These are phyloP conservation scores for Vanrija sp. DNA, from an alignment of 1,284 basidiomycete genomes.

Conservation along the genomic window DNA sequence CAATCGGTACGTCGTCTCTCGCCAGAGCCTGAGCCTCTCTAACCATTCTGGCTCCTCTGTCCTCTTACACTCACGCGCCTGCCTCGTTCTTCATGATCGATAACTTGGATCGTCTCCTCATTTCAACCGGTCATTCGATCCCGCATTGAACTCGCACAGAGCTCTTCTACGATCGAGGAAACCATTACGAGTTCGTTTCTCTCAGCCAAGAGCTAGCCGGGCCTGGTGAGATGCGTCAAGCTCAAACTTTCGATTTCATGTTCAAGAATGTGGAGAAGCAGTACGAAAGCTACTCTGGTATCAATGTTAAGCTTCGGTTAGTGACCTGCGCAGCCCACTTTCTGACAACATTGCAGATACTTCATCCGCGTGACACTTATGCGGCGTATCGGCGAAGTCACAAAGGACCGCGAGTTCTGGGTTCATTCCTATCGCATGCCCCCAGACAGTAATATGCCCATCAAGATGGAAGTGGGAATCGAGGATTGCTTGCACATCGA, in stretches of 20 bases:
- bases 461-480: slow-evolving; percentile 99
- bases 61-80: background rate
- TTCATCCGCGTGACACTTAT: slow-evolving; percentile 89
- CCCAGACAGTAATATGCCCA: slow-evolving; percentile 92
- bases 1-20: slow-evolving; percentile 66
- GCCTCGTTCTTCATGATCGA: background rate
- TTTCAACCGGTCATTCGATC: background rate
- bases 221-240: slow-evolving; percentile 89
- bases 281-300: slow-evolving; percentile 95
- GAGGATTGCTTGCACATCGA: slow-evolving; percentile 99
- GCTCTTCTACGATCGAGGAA: slow-evolving; percentile 78
- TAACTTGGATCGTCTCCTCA: too few species aligned
- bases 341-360: slow-evolving; percentile 60
- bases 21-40: background rate
- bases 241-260: slow-evolving; percentile 89
- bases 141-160: slow-evolving; percentile 54
- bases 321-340: slow-evolving; percentile 27
- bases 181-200: slow-evolving; percentile 96
- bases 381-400: slow-evolving; percentile 84
- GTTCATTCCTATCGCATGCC: slow-evolving; percentile 99
- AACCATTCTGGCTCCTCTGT: background rate
- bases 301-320: slow-evolving; percentile 93
- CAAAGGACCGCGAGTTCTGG: slow-evolving; percentile 92
- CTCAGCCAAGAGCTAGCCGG: slow-evolving; percentile 90
- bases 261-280: slow-evolving; percentile 99